phyloP scores from a whole-genome alignment of 345 rosid genomes.

The Moricandia arvensis region DNA sequence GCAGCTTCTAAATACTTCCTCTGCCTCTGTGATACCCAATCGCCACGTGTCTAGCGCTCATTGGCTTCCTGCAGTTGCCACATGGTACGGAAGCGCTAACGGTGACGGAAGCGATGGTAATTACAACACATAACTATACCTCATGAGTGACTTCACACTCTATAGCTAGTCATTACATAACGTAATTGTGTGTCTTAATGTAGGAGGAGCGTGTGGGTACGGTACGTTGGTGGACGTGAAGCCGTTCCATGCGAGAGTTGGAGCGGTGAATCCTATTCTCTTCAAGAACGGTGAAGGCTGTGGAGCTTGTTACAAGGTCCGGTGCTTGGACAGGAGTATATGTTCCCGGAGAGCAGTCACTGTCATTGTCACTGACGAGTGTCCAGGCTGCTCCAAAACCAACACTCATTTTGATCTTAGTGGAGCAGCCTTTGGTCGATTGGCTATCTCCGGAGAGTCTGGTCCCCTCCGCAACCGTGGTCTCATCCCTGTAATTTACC shows the following conservation, averaged over 20 bases:
- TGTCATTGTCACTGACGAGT: constrained; percentile 84
- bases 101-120: constrained; percentile 97
- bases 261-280: constrained; percentile 87
- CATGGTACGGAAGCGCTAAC: constrained; percentile 93
- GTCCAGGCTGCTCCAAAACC: constrained; percentile 75
- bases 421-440: constrained; percentile 88
- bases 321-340: constrained; percentile 67
- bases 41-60: constrained; percentile 41
- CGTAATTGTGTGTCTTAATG: background rate
- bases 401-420: constrained; percentile 90
- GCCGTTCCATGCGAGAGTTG: constrained; percentile 88
- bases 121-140: background rate
- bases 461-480: constrained; percentile 83
- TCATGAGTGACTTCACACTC: background rate
- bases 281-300: constrained; percentile 92
- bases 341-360: constrained; percentile 93
- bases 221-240: constrained; percentile 84
- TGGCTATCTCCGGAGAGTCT: constrained; percentile 77
- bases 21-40: background rate
- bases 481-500: constrained; percentile 60
- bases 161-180: background rate
- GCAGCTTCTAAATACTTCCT: constrained; percentile 24
- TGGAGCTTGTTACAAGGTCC: constrained; percentile 87
- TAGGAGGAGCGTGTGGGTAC: constrained; percentile 99
- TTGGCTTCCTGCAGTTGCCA: constrained; percentile 91